Evolutionary conservation across 306 rosid genomes (phyloP).

Genomic region (Datisca glomerata): DNA sequence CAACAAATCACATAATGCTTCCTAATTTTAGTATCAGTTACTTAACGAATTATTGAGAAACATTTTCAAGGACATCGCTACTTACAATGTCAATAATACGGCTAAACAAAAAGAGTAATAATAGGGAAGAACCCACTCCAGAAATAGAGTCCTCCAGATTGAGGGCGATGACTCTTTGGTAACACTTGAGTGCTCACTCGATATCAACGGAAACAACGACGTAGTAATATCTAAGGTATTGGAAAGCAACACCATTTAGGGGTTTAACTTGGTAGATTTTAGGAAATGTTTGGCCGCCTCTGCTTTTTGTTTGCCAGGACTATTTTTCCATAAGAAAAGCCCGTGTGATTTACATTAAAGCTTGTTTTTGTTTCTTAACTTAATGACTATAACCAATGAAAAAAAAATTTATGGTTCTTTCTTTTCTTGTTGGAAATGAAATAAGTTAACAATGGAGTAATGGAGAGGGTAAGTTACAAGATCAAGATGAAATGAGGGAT

Average conservation of each 20-base stretch:
- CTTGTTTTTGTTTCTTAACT: too few species aligned
- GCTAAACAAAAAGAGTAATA: not conserved
- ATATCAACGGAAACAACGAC: conserved; percentile 22
- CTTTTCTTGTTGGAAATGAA: too few species aligned
- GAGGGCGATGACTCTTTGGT: conserved; percentile 62
- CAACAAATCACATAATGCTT: conserved; percentile 64
- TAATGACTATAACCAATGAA: too few species aligned
- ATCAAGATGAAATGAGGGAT: conserved; percentile 37
- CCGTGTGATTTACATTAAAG: conserved; percentile 28
- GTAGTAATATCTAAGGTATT: conserved; percentile 58
- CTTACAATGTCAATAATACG: too few species aligned
- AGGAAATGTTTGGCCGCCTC: conserved; percentile 63
- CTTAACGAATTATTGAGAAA: not conserved
- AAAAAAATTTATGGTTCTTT: too few species aligned
- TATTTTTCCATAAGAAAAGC: conserved; percentile 46
- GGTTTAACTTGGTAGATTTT: conserved; percentile 58
- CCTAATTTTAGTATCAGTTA: conserved; percentile 19
- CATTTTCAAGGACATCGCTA: too few species aligned
- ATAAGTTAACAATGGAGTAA: too few species aligned
- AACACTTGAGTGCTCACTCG: conserved; percentile 69
- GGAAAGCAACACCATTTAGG: conserved; percentile 54
- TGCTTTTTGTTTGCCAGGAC: conserved; percentile 23
- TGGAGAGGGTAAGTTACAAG: conserved; percentile 14
- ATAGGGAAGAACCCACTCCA: conserved; percentile 31
- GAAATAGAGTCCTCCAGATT: conserved; percentile 52